Evolutionary conservation across 495 filamentous ascomycete genomes (phyloP), one percentile per base, ranked within the genome.

Genomic region (Lophium mytilinum): DNA sequence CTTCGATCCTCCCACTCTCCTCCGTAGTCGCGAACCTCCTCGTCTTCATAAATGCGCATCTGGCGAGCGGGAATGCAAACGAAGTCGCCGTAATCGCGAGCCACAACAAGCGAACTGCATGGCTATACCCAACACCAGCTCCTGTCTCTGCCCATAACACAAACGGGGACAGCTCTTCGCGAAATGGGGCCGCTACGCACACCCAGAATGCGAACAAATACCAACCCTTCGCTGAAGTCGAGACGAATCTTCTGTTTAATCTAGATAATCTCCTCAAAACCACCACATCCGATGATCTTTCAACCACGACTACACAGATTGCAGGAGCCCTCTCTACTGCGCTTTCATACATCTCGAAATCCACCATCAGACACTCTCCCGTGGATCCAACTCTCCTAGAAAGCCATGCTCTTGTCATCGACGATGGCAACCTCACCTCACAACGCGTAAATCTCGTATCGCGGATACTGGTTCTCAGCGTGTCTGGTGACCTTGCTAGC

Each of bases 31-130:
- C 94, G 50, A 93, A 89, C 75, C 80, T 97, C 58, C 85, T 96
- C 66, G 84, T 97, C 76, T 96, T 96, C 74, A 84, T 96, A 70
- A 96, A 98, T 68, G 88, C 90, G 55, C 93, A 98, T 68, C 80
- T 98, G 6, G 87, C 93, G 59, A 89, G 88, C 73, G 91, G 89
- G 73, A 87, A 94, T 71, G 83, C 88, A 51, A 97, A 95, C 71
- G 85, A 89, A 69, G 86, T 97, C 41, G 90, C 90, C 47, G 80
- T 98, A n/a, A 80, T 97, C 36, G 93, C 94, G 24, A 86, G 88
- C 11, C 93, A 97, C 68, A 82, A 79, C 58, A 83, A 91, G 61
- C 82, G 84, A 54, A 90, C 93, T 46, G 78, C 83, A 47, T 96
- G 89, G 82, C 84, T 98, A 1, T 97, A 96, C 61, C 93, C 94